phyloP scores from a whole-genome alignment of 345 rosid genomes.

The Iberis pinnata region DNA sequence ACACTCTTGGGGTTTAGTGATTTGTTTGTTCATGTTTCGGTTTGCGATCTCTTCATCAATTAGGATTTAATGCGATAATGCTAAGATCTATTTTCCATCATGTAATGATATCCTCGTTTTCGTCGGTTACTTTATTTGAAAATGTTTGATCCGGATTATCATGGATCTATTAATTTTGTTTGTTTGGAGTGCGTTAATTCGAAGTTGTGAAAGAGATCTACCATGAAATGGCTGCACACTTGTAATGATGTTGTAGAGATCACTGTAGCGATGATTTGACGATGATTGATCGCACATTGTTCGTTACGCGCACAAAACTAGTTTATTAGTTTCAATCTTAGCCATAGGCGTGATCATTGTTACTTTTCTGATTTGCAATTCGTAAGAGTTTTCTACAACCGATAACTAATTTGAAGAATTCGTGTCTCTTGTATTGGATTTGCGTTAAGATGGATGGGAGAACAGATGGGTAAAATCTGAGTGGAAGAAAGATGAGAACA shows the following conservation, averaged over 20 bases:
- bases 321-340: not conserved
- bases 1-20: not conserved
- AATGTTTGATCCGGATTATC: constrained; percentile 4
- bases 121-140: not conserved
- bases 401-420: too few species aligned
- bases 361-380: too few species aligned
- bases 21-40: not conserved
- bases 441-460: constrained; percentile 91
- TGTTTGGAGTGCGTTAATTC: too few species aligned
- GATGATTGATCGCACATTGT: not conserved
- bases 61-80: not conserved
- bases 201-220: too few species aligned
- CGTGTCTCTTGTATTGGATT: too few species aligned
- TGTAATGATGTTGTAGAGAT: too few species aligned
- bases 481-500: constrained; percentile 82
- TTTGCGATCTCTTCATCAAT: not conserved
- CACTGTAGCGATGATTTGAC: not conserved
- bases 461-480: constrained; percentile 83
- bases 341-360: not conserved
- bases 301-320: not conserved
- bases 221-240: too few species aligned
- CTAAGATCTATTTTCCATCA: not conserved
- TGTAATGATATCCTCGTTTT: constrained; percentile 14
- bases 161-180: constrained; percentile 11
- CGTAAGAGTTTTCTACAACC: too few species aligned